phyloP scores from a whole-genome alignment of 495 filamentous ascomycete genomes.

The Symbiotaphrina buchneri region DNA sequence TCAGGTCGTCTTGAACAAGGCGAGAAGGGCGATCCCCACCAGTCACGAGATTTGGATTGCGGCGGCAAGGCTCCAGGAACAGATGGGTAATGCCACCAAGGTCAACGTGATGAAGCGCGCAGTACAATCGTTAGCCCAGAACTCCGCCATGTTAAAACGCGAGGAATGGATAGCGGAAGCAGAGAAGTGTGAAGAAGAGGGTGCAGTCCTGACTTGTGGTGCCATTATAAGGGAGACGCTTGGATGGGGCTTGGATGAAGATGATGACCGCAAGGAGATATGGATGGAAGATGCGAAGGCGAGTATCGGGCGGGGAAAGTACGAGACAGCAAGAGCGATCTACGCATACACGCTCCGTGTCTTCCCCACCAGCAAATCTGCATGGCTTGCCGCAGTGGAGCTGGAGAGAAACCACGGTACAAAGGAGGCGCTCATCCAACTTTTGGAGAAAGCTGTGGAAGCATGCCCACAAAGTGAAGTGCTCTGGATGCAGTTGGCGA shows the following conservation, averaged over 20 bases:
- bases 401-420: conserved; percentile 79
- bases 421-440: conserved; percentile 57
- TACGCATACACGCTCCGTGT: conserved; percentile 77
- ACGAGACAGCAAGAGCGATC: conserved; percentile 80
- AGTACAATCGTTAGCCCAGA: conserved; percentile 68
- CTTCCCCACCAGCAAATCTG: conserved; percentile 58
- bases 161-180: conserved; percentile 95
- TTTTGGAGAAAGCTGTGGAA: conserved; percentile 84
- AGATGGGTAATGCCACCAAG: conserved; percentile 50
- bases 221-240: conserved; percentile 84
- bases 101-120: conserved; percentile 89
- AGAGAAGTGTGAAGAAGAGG: conserved; percentile 85
- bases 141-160: conserved; percentile 86
- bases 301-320: conserved; percentile 53
- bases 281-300: conserved; percentile 84
- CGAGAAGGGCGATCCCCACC: conserved; percentile 76
- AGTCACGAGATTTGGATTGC: conserved; percentile 94
- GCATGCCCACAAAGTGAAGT: conserved; percentile 73
- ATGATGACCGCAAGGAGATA: conserved; percentile 85
- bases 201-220: conserved; percentile 62
- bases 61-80: conserved; percentile 76
- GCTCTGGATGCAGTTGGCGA: conserved; percentile 91
- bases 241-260: conserved; percentile 83
- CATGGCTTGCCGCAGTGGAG: conserved; percentile 79
- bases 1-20: conserved; percentile 84